Percentiles rank a stretch among this genome's conserved stretches.
Evolutionary conservation across 208 protist genomes (phyloP).

Genomic region (Tritrichomonas foetus): DNA sequence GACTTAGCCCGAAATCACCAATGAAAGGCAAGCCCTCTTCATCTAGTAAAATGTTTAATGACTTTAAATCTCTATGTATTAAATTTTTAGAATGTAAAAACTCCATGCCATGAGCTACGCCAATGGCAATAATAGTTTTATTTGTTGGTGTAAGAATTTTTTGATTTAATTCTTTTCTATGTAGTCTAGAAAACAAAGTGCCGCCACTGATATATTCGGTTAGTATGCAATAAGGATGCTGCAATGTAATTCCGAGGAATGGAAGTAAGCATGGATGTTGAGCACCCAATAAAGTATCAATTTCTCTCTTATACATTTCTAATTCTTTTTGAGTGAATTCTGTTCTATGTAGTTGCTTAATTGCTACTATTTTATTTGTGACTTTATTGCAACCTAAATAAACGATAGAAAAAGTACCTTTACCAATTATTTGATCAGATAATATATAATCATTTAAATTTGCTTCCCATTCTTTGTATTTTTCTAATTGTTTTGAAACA

Average conservation of each 20-base stretch:
- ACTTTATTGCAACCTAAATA: not conserved
- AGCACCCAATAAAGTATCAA: not conserved
- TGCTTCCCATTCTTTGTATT: not conserved
- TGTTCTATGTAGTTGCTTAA: not conserved
- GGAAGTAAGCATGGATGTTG: not conserved
- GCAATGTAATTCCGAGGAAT: not conserved
- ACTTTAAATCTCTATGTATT: slow-evolving; percentile 20
- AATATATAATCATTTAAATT: not conserved
- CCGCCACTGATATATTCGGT: slow-evolving; percentile 20
- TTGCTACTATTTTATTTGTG: not conserved
- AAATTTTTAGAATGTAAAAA: not conserved
- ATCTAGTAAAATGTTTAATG: slow-evolving; percentile 29
- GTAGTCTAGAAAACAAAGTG: not conserved
- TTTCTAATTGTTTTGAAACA: not conserved
- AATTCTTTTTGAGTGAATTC: not conserved
- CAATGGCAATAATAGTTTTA: not conserved
- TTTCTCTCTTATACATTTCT: slow-evolving; percentile 24
- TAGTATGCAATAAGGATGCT: slow-evolving; percentile 26
- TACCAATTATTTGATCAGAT: not conserved
- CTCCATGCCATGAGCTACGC: slow-evolving; percentile 5
- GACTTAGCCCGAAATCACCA: not conserved
- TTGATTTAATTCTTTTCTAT: not conserved
- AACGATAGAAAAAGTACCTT: not conserved
- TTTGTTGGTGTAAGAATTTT: not conserved
- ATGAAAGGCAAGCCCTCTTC: not conserved